phyloP scores from a whole-genome alignment of 192 early-diverging fungal genomes.

The Backusella tuberculispora region DNA sequence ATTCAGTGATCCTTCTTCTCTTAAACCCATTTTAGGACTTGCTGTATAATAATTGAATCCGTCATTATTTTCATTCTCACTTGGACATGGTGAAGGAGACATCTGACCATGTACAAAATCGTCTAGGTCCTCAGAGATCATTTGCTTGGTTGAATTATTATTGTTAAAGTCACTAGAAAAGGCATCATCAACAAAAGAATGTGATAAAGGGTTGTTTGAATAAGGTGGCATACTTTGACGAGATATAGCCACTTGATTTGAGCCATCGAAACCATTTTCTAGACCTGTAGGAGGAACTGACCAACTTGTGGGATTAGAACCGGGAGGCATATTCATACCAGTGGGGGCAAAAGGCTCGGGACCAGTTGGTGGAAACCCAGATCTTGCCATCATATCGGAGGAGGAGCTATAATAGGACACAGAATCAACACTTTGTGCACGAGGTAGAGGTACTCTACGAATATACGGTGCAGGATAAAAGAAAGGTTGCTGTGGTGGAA shows the following conservation, averaged over 20 bases:
- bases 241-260: not conserved
- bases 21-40: not conserved
- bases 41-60: not conserved
- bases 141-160: not conserved
- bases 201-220: not conserved
- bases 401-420: not conserved
- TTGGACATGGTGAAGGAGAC: constrained; percentile 8
- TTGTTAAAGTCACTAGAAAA: not conserved
- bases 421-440: constrained; percentile 17
- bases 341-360: not conserved
- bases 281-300: not conserved
- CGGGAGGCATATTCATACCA: not conserved
- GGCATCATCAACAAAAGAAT: not conserved
- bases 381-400: not conserved
- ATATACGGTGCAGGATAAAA: not conserved
- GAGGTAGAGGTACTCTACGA: not conserved
- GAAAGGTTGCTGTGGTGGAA: not conserved
- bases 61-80: not conserved
- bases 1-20: not conserved
- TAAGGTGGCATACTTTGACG: constrained; percentile 21
- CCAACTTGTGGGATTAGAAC: constrained; percentile 5
- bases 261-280: not conserved
- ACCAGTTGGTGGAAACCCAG: not conserved
- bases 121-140: not conserved
- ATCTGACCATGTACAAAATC: constrained; percentile 2